Evolutionary conservation across 371 early-diverging fungal species (phyloP).

Genomic region (Mortierella sp.): DNA sequence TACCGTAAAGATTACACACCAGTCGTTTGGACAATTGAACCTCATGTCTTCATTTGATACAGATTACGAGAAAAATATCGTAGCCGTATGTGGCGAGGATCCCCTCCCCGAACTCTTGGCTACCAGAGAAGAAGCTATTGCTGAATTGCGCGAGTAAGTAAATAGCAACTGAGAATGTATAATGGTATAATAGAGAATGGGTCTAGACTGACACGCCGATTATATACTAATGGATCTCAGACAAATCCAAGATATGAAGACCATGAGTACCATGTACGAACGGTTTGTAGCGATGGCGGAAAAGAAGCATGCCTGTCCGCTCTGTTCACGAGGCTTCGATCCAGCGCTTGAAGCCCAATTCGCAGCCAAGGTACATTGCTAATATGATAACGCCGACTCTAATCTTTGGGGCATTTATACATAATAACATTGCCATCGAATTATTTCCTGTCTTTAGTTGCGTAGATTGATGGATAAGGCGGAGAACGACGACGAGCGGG

Average conservation of each 20-base stretch:
- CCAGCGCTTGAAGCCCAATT: conserved; percentile 49
- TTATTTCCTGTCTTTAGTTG: conserved; percentile 21
- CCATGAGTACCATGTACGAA: conserved; percentile 48
- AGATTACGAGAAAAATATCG: conserved; percentile 28
- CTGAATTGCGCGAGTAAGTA: conserved; percentile 51
- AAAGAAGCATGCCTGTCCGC: conserved; percentile 55
- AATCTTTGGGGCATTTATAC: too few relatives aligned
- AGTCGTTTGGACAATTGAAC: background rate
- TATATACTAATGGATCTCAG: background rate
- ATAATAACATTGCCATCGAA: background rate
- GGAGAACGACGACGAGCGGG: conserved; percentile 52
- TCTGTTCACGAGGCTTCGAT: conserved; percentile 56
- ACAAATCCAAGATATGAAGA: conserved; percentile 41
- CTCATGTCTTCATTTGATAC: background rate
- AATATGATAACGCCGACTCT: background rate
- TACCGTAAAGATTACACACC: background rate
- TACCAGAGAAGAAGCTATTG: conserved; percentile 40
- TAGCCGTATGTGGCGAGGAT: conserved; percentile 23
- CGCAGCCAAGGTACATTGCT: conserved; percentile 29
- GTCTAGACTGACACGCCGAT: background rate
- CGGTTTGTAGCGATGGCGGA: conserved; percentile 59
- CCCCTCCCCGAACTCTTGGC: conserved; percentile 27
- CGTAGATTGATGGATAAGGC: conserved; percentile 38
- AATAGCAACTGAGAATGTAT: background rate
- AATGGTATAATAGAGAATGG: background rate